phyloP scores from a whole-genome alignment of 768 basidiomycete genomes.

The Cyclocybe cylindracea region DNA sequence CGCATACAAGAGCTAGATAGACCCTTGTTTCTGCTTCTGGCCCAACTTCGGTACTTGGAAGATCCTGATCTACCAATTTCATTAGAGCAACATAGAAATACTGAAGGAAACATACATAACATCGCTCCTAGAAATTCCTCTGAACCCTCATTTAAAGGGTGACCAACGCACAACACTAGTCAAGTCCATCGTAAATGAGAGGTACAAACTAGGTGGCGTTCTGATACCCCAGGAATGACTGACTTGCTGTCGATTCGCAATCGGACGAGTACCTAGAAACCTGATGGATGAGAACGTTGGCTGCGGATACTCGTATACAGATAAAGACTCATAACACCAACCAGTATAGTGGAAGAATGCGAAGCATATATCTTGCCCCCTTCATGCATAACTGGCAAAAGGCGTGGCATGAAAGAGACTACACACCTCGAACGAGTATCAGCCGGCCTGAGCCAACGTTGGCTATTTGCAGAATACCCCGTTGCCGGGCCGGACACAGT shows the following conservation, averaged over 20 bases:
- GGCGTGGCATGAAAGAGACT: too few species aligned
- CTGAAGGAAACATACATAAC: constrained; percentile 86
- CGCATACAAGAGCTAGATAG: constrained; percentile 88
- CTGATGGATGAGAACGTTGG: constrained; percentile 37
- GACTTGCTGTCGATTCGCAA: constrained; percentile 86
- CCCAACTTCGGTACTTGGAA: constrained; percentile 96
- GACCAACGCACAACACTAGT: constrained; percentile 95
- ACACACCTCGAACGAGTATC: constrained; percentile 91
- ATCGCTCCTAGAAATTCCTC: constrained; percentile 92
- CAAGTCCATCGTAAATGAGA: constrained; percentile 92
- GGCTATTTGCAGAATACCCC: constrained; percentile 91
- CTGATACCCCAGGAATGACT: constrained; percentile 92
- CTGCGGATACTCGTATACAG: constrained; percentile 2
- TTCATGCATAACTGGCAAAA: too few species aligned
- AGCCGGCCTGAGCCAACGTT: too few species aligned
- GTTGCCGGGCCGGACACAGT: constrained; percentile 93
- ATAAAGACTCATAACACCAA: too few species aligned
- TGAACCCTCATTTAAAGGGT: constrained; percentile 96
- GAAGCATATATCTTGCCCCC: too few species aligned
- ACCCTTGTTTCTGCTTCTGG: constrained; percentile 92
- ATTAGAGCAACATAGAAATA: constrained; percentile 9
- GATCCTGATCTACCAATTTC: constrained; percentile 61
- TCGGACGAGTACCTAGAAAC: constrained; percentile 90
- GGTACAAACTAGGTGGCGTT: constrained; percentile 97
- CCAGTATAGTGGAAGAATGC: too few species aligned